Conservation (phyloP, 1,139 yeast genomes). For the Hyphopichia buzzinii region DNA sequence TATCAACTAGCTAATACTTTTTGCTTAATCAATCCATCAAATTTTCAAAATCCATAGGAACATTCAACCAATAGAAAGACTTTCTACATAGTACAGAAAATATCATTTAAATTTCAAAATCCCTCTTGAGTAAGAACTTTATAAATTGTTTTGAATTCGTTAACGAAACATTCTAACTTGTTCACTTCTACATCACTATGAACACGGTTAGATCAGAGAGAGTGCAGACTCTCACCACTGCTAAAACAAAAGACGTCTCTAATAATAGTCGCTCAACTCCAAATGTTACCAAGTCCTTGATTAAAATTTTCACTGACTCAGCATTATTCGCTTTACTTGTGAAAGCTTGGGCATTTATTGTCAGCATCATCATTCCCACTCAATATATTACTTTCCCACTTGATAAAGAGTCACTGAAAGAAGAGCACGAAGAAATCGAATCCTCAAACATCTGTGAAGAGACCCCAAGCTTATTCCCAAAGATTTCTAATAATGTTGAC, state of each 20-base stretch:
- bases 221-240: no score
- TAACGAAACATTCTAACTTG: no score
- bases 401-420: background rate
- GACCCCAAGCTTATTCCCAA: slow-evolving; percentile 16
- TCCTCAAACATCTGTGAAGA: slow-evolving; percentile 2
- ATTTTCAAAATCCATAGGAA: no score
- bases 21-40: background rate
- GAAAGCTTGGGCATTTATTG: slow-evolving; percentile 2
- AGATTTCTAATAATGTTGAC: slow-evolving; percentile 11
- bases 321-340: slow-evolving; percentile 1
- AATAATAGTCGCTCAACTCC: no score
- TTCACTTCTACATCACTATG: no score
- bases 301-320: background rate
- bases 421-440: background rate
- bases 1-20: background rate
- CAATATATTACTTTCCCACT: background rate
- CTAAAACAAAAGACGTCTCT: no score
- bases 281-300: background rate
- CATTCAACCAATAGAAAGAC: no score
- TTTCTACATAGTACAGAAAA: no score
- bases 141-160: no score
- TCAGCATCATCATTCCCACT: background rate
- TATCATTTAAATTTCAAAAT: no score
- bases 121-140: no score
- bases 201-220: no score